Base-by-base conservation (phyloP, 192 early-diverging fungal genomes). In the Linnemannia exigua region DNA sequence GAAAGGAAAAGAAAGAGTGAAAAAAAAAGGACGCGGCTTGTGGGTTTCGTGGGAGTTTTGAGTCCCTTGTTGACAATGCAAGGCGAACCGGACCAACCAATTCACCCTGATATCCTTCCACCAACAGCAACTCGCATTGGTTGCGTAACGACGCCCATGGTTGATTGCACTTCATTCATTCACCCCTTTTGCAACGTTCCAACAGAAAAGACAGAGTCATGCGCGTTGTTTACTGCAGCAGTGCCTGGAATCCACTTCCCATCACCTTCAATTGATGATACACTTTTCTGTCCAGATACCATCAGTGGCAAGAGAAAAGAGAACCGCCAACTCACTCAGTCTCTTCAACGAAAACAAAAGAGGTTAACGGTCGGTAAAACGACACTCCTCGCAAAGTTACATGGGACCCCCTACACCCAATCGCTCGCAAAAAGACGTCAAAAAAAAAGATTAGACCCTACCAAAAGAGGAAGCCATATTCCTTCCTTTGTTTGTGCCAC, bases 381-480 rank as follows among this genome's bases (percentile, higher is more conserved):
- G 0, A 14, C 3, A n/a, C 58, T 6, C 17, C 17, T 51, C 20
- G 17, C 50, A 52, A 52, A 54, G 22, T 25, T 11, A 9, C n/a
- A n/a, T n/a, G n/a, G n/a, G n/a, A n/a, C n/a, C n/a, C n/a, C n/a
- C n/a, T n/a, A n/a, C 41, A 9, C 41, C 41, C 41, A 63, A 20
- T n/a, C 20, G 22, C 22, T 54, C 52, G 52, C 52, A n/a, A 54
- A 1, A 63, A 63, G 28, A 44, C 41, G 54, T 14, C n/a, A 67
- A 36, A 25, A 67, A 37, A 17, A 68, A 68, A 7, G 67, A 68
- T 2, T 16, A 37, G 46, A 75, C 52, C 36, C 74, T 75, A 58
- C 74, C 74, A 75, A 75, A 75, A 46, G 74, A 54, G 54, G 74
- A 75, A 75, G 74, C 41, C 74, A 75, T 75, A n/a, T 14, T 63